phyloP scores from a whole-genome alignment of 1,284 basidiomycete genomes.

The Wallemia ichthyophaga region DNA sequence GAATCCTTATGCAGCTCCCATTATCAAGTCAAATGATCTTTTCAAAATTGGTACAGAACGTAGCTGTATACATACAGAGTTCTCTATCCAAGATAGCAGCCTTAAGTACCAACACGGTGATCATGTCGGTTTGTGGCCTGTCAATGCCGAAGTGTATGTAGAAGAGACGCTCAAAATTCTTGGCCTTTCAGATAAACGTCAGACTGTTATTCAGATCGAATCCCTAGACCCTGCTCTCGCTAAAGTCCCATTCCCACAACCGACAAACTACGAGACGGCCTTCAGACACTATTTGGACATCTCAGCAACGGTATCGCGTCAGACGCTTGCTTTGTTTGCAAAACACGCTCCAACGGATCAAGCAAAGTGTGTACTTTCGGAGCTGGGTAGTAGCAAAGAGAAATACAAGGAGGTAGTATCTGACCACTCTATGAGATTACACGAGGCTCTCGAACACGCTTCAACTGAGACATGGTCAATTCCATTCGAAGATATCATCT shows the following conservation, averaged over 20 bases:
- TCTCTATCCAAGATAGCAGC: constrained; percentile 77
- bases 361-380: constrained; percentile 40
- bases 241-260: constrained; percentile 93
- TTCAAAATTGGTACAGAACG: constrained; percentile 45
- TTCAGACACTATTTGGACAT: constrained; percentile 94
- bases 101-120: constrained; percentile 98
- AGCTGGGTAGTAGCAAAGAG: constrained; percentile 60
- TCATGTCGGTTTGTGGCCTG: constrained; percentile 90
- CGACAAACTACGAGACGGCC: constrained; percentile 77
- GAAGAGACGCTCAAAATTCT: constrained; percentile 60
- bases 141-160: constrained; percentile 73
- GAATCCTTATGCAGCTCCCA: constrained; percentile 77
- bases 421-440: constrained; percentile 14
- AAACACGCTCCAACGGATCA: constrained; percentile 61
- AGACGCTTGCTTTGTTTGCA: constrained; percentile 57
- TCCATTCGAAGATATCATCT: constrained; percentile 86
- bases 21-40: constrained; percentile 46
- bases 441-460: constrained; percentile 64
- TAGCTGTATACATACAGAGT: constrained; percentile 84
- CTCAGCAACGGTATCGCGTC: constrained; percentile 67
- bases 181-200: constrained; percentile 35
- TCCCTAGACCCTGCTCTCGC: constrained; percentile 89
- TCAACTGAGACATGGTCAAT: constrained; percentile 72
- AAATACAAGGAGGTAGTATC: constrained; percentile 44
- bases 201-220: constrained; percentile 62